phyloP scores from a whole-genome alignment of 164 flowering plant genomes.

The Chimonanthus salicifolius region DNA sequence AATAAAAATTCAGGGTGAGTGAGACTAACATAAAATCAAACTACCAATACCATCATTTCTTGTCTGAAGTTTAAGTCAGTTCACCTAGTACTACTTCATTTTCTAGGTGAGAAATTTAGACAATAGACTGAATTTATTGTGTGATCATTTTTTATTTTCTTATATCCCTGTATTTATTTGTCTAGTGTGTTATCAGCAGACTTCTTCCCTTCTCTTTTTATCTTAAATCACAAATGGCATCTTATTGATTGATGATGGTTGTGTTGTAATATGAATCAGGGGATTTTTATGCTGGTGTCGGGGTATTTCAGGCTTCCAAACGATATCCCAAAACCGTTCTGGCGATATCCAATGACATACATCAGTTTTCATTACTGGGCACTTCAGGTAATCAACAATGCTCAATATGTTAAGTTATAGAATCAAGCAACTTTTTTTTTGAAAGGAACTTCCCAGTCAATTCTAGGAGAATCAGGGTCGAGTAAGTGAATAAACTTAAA shows the following conservation, averaged over 20 bases:
- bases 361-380: conserved; percentile 98
- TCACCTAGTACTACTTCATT: neutral
- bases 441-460: neutral
- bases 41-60: neutral
- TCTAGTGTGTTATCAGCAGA: neutral
- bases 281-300: conserved; percentile 95
- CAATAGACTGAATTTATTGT: neutral
- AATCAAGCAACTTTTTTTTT: neutral
- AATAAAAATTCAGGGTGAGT: neutral
- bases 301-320: conserved; percentile 96
- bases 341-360: conserved; percentile 98
- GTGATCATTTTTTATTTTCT: neutral
- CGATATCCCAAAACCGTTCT: conserved; percentile 88
- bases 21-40: neutral
- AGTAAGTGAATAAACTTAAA: too few relatives aligned
- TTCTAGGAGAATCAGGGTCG: neutral
- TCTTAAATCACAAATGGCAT: neutral
- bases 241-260: conserved; percentile 2
- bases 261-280: conserved; percentile 32
- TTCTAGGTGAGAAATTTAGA: neutral
- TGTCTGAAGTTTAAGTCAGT: neutral
- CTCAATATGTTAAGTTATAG: neutral
- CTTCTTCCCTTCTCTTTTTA: neutral
- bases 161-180: neutral
- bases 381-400: conserved; percentile 64